phyloP scores from a whole-genome alignment of 345 rosid species.

The Populus ilicifolia region DNA sequence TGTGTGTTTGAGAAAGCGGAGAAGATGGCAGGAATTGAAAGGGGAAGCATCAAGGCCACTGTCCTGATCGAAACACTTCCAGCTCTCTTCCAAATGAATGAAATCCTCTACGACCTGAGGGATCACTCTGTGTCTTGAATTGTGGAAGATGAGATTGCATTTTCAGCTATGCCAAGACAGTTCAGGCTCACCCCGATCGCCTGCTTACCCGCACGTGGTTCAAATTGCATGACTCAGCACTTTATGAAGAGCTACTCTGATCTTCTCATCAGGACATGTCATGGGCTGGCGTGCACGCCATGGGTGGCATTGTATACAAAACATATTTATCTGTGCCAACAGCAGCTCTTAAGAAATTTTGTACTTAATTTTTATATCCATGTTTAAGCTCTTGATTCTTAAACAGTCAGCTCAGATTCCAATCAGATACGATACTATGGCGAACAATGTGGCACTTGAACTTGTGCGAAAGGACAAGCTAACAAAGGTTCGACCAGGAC shows the following conservation, averaged over 20 bases:
- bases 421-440: constrained; percentile 67
- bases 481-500: constrained; percentile 85
- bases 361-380: neutral
- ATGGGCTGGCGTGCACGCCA: constrained; percentile 82
- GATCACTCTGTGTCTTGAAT: constrained; percentile 84
- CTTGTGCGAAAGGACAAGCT: constrained; percentile 83
- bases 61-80: constrained; percentile 87
- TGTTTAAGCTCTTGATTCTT: neutral
- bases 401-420: constrained; percentile 95
- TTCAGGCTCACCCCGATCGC: constrained; percentile 78
- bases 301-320: constrained; percentile 82
- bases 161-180: constrained; percentile 90
- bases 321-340: neutral
- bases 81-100: constrained; percentile 92
- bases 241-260: constrained; percentile 94
- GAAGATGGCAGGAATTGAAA: constrained; percentile 74
- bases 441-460: constrained; percentile 77
- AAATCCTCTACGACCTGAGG: constrained; percentile 74
- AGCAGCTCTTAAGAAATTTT: neutral
- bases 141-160: constrained; percentile 98
- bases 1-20: constrained; percentile 79
- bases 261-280: constrained; percentile 85
- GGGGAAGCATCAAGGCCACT: constrained; percentile 84
- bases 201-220: constrained; percentile 72
- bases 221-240: constrained; percentile 83